Evolutionary conservation across 441 rosid genomes (phyloP).

Genomic region (Dalechampia spathulata): DNA sequence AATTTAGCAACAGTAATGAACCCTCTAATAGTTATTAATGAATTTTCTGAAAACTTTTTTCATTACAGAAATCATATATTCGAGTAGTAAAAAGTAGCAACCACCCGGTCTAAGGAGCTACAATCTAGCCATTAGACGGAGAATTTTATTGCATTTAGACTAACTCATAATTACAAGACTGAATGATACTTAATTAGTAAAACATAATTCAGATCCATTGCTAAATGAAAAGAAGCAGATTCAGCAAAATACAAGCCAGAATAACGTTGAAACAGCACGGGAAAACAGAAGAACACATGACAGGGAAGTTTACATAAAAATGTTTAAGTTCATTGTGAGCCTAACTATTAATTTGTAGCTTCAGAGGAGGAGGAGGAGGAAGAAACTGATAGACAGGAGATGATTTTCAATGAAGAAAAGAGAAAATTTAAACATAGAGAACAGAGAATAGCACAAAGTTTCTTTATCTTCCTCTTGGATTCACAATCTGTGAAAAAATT

Average conservation of each 20-base stretch:
- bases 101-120: too few relatives aligned
- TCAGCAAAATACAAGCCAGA: constrained; percentile 3
- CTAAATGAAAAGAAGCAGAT: neutral
- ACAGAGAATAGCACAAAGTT: neutral
- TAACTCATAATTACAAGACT: too few relatives aligned
- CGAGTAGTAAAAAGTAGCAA: too few relatives aligned
- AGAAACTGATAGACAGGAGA: neutral
- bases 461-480: constrained; percentile 73
- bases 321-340: constrained; percentile 3
- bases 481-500: constrained; percentile 85
- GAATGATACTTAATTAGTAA: too few relatives aligned
- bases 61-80: too few relatives aligned
- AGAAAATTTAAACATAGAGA: neutral
- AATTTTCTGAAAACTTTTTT: too few relatives aligned
- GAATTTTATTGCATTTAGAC: too few relatives aligned
- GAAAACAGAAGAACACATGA: neutral
- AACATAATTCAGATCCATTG: constrained; percentile 10
- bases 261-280: neutral
- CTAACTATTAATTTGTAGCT: constrained; percentile 6
- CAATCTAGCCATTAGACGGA: too few relatives aligned
- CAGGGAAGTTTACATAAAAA: neutral
- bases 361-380: neutral
- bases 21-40: too few relatives aligned
- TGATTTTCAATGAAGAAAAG: neutral
- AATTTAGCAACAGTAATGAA: constrained; percentile 14